Evolutionary conservation across 805 yeast genomes (phyloP), one percentile per base, ranked within the genome.

Genomic region (Wickerhamiella spandovensis): DNA sequence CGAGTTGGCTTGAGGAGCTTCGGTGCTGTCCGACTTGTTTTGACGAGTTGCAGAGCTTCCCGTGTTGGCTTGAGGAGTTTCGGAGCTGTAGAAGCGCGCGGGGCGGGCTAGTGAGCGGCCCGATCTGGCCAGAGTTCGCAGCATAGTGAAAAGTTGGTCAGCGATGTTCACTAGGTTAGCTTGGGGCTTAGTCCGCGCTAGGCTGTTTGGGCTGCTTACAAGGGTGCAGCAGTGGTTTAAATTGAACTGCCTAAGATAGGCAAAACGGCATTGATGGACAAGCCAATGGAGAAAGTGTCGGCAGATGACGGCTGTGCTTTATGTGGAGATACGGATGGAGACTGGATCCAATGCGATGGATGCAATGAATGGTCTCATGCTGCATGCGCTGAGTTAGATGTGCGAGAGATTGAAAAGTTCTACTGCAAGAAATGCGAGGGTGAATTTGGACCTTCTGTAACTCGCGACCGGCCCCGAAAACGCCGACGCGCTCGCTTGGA

Each of bases 341-440:
- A n/a, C n/a, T 80, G 86, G 86, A 66, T 79, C 7, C 74, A 71
- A 47, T 81, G 88, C 61, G 79, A 75, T 37, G 54, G 61, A 4
- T 79, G 85, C 61, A 57, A 64, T 18, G 67, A 65, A 52, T 73
- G 85, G 86, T 73, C 58, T 59, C 88, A 82, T 59, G 58, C 65
- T 18, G 61, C 60, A 15, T 82, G 88, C 61, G 53, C 77, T 2
- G 55, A 59, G 1, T 51, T 78, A 10, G 72, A 72, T 7, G 63
- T 75, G 1, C 60, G 65, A 18, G 57, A 61, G 12, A 67, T 80
- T 13, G 64, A 67, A 35, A 63, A 67, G 47, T 84, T 68, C 61
- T 85, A 81, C 57, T 84, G 92, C 58, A 58, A 60, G 0, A 50
- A 57, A 1, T 84, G 89, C 60, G 59, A 55, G 5, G 51, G 51